Base-by-base conservation (phyloP, 2,329 filamentous ascomycete genomes). In the Cytospora paraplurivora region DNA sequence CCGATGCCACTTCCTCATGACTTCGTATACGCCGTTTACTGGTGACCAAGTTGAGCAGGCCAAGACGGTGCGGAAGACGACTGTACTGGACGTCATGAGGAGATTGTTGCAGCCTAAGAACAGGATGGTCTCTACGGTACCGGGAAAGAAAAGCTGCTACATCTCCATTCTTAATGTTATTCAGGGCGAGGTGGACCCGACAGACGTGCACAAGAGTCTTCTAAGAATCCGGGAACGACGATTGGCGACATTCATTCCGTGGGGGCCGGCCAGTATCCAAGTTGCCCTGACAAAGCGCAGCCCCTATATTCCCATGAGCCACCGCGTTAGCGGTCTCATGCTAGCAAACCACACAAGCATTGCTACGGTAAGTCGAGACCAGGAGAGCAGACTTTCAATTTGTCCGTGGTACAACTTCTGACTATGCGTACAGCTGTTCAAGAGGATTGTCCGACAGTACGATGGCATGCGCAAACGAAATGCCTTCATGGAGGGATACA, bases 151-250 rank as follows among this genome's bases (percentile, higher is more conserved):
- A 80, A 97, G 93, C 79, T 99, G 95, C 81, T 99, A 99, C 80
- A 98, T 99, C 73, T 97, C 93, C 55, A 98, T 99, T 70, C 82
- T 99, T 67, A 98, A 99, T 77, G 97, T 99, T 71, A 99, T 99
- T 71, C 95, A 98, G 81, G 95, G 95, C 72, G 95, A 99, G 76
- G 95, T 96, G 47, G 96, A 99, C 74, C 94, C 95, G 10, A 98
- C 94, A 3, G 96, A 99, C 77, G 92, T 99, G 62, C 95, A 99
- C 82, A 99, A 99, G 85, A 98, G 94, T 68, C 82, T 99, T 63
- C 86, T 99, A 64, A 91, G 95, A 68, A 99, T 99, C 73, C 89
- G 95, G 56, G 95, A 99, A 81, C 89, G 95, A 56, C 88, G 92
- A 65, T 84, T 99, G 60, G 96, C 95, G 11, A 96, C 92, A 0